phyloP scores from a whole-genome alignment of 805 yeast genomes.

The Yamadazyma akitaensis region DNA sequence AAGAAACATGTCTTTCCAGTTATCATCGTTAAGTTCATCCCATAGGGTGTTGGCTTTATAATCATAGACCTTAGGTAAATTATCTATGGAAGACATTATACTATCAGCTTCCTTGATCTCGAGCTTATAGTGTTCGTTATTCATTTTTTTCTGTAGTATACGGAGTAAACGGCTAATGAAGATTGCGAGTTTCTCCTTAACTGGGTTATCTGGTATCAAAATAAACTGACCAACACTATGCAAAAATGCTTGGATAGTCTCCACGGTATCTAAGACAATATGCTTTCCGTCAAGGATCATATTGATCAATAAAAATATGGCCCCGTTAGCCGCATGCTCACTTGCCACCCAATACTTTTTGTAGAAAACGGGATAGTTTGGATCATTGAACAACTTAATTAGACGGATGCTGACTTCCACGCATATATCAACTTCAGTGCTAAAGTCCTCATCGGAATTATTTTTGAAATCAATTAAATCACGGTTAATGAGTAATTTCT shows the following conservation, averaged over 20 bases:
- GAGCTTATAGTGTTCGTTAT: constrained; percentile 4
- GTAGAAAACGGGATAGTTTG: constrained; percentile 6
- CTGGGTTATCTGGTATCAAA: too few species aligned
- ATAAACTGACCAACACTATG: too few species aligned
- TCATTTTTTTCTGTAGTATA: constrained; percentile 2
- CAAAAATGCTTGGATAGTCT: too few species aligned
- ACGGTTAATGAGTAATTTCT: constrained; percentile 1
- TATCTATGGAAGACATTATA: background rate
- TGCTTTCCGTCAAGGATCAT: constrained; percentile 7
- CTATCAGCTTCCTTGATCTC: constrained; percentile 6
- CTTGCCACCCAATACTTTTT: constrained; percentile 10
- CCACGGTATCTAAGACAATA: too few species aligned
- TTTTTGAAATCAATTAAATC: background rate
- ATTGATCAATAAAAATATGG: constrained; percentile 7
- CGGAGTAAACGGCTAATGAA: too few species aligned
- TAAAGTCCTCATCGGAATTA: background rate
- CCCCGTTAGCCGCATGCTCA: constrained; percentile 10
- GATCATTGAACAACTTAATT: constrained; percentile 5
- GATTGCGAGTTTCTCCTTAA: too few species aligned
- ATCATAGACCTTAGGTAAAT: too few species aligned
- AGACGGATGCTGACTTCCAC: background rate
- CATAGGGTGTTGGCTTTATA: too few species aligned
- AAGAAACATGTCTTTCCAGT: constrained; percentile 1
- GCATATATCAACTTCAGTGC: constrained; percentile 1
- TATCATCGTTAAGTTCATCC: too few species aligned